These are phyloP conservation scores for Salix koriyanagi DNA, from an alignment of 345 rosid species.

Conservation along the genomic window DNA sequence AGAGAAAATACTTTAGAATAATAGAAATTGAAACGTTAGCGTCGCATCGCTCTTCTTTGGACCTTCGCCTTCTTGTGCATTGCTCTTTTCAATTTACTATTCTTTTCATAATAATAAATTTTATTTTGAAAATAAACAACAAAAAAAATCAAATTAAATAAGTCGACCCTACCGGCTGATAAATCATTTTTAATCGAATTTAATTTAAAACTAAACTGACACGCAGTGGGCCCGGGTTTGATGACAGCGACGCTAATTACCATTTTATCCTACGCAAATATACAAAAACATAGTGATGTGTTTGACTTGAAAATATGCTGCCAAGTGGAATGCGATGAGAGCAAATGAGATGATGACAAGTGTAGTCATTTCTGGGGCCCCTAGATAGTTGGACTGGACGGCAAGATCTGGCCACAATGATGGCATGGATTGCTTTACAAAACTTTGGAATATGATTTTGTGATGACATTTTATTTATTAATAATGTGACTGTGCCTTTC, in stretches of 20 bases:
- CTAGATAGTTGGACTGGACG: constrained; percentile 25
- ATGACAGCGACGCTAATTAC: background rate
- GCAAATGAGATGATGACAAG: constrained; percentile 8
- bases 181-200: no score
- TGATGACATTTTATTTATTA: background rate
- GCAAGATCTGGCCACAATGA: constrained; percentile 26
- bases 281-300: background rate
- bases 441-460: constrained; percentile 1
- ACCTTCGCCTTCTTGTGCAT: background rate
- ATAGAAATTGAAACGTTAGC: background rate
- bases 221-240: no score
- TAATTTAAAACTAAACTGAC: no score
- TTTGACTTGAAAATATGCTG: constrained; percentile 11
- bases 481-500: background rate
- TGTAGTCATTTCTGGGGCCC: constrained; percentile 24
- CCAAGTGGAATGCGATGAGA: constrained; percentile 19
- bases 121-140: no score
- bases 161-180: no score
- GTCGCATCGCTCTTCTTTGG: background rate
- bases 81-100: no score
- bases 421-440: background rate
- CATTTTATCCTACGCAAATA: background rate
- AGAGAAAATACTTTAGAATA: background rate
- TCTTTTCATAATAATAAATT: no score
- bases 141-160: no score